Percentiles rank a stretch among this genome's conserved stretches.
These are phyloP conservation scores for Aegle marmelos DNA, from an alignment of 345 rosid genomes.

Conservation along the genomic window DNA sequence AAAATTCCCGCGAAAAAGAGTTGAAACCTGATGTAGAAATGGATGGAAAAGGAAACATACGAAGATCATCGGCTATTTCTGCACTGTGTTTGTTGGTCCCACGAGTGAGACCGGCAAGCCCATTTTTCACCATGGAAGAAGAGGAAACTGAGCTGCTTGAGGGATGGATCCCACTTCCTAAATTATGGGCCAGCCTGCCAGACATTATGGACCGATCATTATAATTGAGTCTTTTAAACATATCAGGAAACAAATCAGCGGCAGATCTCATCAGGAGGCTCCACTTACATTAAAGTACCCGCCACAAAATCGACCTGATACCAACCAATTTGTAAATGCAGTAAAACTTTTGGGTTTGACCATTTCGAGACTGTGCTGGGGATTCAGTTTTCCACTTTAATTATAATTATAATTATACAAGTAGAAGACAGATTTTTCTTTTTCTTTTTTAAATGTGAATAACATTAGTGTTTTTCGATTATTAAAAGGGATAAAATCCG, in stretches of 20 bases:
- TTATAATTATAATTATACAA: too few species aligned
- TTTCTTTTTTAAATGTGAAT: too few species aligned
- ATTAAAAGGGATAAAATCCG: too few species aligned
- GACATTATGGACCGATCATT: background rate
- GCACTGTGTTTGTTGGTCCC: background rate
- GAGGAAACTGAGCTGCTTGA: background rate
- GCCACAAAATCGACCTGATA: background rate
- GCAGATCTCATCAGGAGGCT: background rate
- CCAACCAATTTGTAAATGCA: conserved; percentile 9
- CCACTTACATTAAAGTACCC: background rate
- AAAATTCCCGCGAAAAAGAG: background rate
- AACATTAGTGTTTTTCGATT: too few species aligned
- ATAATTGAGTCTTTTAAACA: background rate
- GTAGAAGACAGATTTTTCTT: too few species aligned
- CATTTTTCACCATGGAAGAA: background rate
- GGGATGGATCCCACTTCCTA: conserved; percentile 15
- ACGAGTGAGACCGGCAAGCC: background rate
- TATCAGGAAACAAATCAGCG: background rate
- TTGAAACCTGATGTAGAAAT: background rate
- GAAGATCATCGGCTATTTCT: background rate
- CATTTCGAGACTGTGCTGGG: too few species aligned
- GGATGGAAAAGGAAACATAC: background rate
- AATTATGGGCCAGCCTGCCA: background rate
- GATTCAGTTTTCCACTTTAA: too few species aligned
- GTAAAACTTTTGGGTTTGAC: background rate